A percentile compares a stretch with the other conserved stretches of the same genome.
Evolutionary conservation across 805 yeast species (phyloP).

Genomic region (Metschnikowia cerradonensis): DNA sequence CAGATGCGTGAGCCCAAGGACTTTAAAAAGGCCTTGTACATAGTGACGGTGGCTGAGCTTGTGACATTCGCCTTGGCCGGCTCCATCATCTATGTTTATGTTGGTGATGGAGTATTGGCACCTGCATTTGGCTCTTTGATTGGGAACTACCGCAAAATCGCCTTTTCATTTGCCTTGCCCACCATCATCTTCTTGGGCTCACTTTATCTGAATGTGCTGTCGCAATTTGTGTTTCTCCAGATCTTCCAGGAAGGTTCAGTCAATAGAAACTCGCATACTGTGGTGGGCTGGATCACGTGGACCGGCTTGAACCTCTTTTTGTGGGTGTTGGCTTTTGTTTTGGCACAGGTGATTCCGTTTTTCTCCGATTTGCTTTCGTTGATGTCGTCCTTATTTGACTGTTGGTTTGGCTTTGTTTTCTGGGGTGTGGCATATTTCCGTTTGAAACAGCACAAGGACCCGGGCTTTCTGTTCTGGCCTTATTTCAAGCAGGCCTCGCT

Average conservation of each 20-base stretch:
- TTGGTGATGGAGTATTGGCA: slow-evolving; percentile 53
- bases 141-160: slow-evolving; percentile 46
- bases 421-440: slow-evolving; percentile 58
- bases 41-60: slow-evolving; percentile 50
- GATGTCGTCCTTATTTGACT: slow-evolving; percentile 60
- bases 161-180: slow-evolving; percentile 60
- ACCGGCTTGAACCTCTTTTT: slow-evolving; percentile 35
- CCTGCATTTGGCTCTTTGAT: slow-evolving; percentile 56
- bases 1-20: slow-evolving; percentile 57
- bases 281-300: slow-evolving; percentile 54
- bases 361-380: slow-evolving; percentile 53
- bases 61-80: slow-evolving; percentile 52
- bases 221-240: slow-evolving; percentile 47
- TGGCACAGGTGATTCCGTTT: slow-evolving; percentile 64
- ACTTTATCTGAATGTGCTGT: slow-evolving; percentile 50
- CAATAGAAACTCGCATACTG: slow-evolving; percentile 47
- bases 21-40: slow-evolving; percentile 51
- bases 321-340: slow-evolving; percentile 53
- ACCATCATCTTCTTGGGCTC: slow-evolving; percentile 55
- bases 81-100: slow-evolving; percentile 54
- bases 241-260: slow-evolving; percentile 40
- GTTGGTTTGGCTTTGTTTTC: slow-evolving; percentile 63
- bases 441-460: slow-evolving; percentile 27
- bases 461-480: slow-evolving; percentile 17
- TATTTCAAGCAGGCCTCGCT: slow-evolving; percentile 26